Evolutionary conservation across 345 rosid species (phyloP), one percentile per base, ranked within the genome.

Genomic region (Schrenkiella parvula): DNA sequence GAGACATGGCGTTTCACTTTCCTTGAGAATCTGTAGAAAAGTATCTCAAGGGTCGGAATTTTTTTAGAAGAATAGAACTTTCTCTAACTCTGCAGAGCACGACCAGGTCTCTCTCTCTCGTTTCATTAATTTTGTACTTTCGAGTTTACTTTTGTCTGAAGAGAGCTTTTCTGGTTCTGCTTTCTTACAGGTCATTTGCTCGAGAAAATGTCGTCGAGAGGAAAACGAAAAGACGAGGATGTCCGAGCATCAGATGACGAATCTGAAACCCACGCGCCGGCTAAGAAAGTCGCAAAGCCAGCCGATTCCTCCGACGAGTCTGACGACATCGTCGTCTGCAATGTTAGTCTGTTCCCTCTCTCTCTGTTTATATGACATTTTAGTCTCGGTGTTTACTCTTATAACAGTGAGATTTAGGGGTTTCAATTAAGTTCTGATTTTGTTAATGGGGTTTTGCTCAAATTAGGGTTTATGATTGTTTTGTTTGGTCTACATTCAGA

Each of bases 281-380:
- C 84, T 34, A 87, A 83, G 83, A 91, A 95, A 76, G 64, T 75
- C 51, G 43, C 89, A 18, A 89, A 77, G 84, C 50, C 70, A 11
- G 76, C 75, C 44, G 82, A 88, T 8, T 66, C 88, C 62, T 65
- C 87, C 19, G 87, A 82, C 19, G 93, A 85, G 15, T 75, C 91
- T 29, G 95, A 83, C 51, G 89, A 77, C 56, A 87, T 89, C 79
- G 72, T 89, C 39, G 84, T 88, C 78, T 95, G 97, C 83, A 90
- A 89, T 85, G 97, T 87, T 15, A 17, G 32, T 43, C 18, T 64
- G 9, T 44, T 57, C 37, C 21, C 10, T 15, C 8, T 0, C 14
- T 12, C 28, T 44, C 8, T 35, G 42, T 50, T 19, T 28, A 2
- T 5, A 0, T 37, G 26, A 21, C 63, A 28, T 61, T 26, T 39